Conservation (phyloP, 306 rosid genomes). For the Glycine soja region DNA sequence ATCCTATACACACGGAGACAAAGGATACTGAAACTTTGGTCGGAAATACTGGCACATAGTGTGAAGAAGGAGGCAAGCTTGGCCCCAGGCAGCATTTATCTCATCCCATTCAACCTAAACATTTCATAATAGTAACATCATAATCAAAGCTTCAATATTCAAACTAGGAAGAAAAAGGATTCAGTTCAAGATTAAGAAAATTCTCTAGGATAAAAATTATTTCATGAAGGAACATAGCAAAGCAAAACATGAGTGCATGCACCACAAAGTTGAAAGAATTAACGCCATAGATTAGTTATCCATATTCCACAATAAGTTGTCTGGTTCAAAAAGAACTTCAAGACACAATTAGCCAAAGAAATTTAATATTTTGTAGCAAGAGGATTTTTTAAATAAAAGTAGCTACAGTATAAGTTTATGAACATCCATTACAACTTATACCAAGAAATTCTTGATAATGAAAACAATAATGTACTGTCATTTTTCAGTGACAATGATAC, state of each 20-base stretch:
- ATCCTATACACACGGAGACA: slow-evolving; percentile 10
- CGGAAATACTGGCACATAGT: slow-evolving; percentile 96
- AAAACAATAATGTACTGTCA: slow-evolving; percentile 21
- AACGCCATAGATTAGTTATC: slow-evolving; percentile 20
- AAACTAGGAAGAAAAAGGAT: slow-evolving; percentile 20
- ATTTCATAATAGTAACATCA: slow-evolving; percentile 45
- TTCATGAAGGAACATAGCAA: slow-evolving; percentile 25
- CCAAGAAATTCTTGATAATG: background rate
- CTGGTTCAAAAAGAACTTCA: background rate
- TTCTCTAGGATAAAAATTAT: slow-evolving; percentile 21
- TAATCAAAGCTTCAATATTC: slow-evolving; percentile 42
- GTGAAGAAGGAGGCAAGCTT: slow-evolving; percentile 98
- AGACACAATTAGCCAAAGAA: background rate
- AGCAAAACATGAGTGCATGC: slow-evolving; percentile 16
- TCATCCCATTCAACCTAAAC: slow-evolving; percentile 97
- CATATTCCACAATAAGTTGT: background rate
- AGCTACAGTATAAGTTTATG: slow-evolving; percentile 1
- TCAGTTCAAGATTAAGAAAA: background rate
- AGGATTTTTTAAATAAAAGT: background rate
- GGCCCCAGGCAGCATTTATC: slow-evolving; percentile 99
- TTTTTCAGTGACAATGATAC: background rate
- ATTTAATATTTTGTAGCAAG: background rate
- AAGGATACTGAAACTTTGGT: slow-evolving; percentile 88
- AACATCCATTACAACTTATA: background rate
- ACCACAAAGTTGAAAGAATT: slow-evolving; percentile 4